phyloP scores from a whole-genome alignment of 768 basidiomycete species.

The Suillus brevipes region DNA sequence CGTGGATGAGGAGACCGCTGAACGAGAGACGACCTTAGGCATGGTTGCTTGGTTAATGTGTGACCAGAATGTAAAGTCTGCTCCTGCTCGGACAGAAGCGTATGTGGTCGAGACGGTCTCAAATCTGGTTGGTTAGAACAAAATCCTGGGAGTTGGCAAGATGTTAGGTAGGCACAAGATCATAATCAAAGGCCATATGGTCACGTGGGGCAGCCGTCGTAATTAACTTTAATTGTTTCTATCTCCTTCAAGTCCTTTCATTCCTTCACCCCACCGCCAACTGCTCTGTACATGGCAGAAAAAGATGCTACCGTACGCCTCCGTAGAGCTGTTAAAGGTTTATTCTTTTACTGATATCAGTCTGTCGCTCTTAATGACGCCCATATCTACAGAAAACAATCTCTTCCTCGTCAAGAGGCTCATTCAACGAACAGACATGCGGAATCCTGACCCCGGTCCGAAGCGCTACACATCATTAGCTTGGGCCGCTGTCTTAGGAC shows the following conservation, averaged over 20 bases:
- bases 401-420: slow-evolving; percentile 90
- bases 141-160: slow-evolving; percentile 11
- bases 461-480: slow-evolving; percentile 84
- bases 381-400: slow-evolving; percentile 75
- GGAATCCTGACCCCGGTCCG: slow-evolving; percentile 80
- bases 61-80: neutral
- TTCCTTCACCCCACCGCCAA: slow-evolving; percentile 18
- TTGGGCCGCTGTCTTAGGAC: slow-evolving; percentile 87
- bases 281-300: slow-evolving; percentile 64
- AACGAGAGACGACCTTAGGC: slow-evolving; percentile 92
- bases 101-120: slow-evolving; percentile 3
- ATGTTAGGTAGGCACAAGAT: slow-evolving; percentile 26
- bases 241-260: slow-evolving; percentile 18
- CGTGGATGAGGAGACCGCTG: slow-evolving; percentile 84
- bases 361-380: neutral
- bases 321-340: slow-evolving; percentile 80
- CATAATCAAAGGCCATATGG: slow-evolving; percentile 11
- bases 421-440: slow-evolving; percentile 81
- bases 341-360: slow-evolving; percentile 7
- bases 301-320: slow-evolving; percentile 75
- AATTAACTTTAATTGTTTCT: slow-evolving; percentile 24
- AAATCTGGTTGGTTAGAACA: slow-evolving; percentile 10
- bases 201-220: slow-evolving; percentile 6
- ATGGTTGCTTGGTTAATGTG: slow-evolving; percentile 38
- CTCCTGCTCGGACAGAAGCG: neutral